phyloP scores from a whole-genome alignment of 306 rosid species.

The Potentilla sterilis region DNA sequence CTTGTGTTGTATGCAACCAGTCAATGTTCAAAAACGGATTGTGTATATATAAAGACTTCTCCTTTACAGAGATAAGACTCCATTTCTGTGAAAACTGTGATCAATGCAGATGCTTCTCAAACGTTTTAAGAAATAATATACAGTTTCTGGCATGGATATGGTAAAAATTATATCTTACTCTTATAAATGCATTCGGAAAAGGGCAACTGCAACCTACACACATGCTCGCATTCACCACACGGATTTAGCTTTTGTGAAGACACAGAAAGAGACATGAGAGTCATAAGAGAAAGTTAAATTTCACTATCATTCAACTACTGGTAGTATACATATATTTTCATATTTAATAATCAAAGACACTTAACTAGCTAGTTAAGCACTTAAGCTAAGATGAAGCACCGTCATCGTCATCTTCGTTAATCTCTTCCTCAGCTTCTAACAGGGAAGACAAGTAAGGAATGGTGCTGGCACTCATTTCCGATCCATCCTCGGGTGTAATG shows the following conservation, averaged over 20 bases:
- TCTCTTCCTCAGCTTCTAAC: slow-evolving; percentile 43
- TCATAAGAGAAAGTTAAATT: slow-evolving; percentile 9
- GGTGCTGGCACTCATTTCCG: slow-evolving; percentile 13
- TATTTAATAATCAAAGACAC: slow-evolving; percentile 19
- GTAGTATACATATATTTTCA: slow-evolving; percentile 23
- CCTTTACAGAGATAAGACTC: neutral
- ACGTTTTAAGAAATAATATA: neutral
- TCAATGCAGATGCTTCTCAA: slow-evolving; percentile 2
- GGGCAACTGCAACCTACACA: neutral
- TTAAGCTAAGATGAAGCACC: slow-evolving; percentile 30
- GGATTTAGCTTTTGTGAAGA: neutral
- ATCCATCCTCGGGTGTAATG: slow-evolving; percentile 35
- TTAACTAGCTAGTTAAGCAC: neutral
- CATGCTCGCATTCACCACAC: neutral
- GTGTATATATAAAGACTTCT: neutral
- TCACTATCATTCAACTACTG: slow-evolving; percentile 14
- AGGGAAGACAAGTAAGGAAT: slow-evolving; percentile 44
- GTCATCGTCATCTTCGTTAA: slow-evolving; percentile 19
- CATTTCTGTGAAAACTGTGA: neutral
- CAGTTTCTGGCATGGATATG: neutral
- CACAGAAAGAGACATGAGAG: slow-evolving; percentile 1
- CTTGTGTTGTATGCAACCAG: neutral
- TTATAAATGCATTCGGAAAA: neutral
- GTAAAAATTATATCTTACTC: neutral
- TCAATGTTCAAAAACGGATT: neutral